Conservation (phyloP, 352 stramenopile genomes). For the Pythium monospermum region DNA sequence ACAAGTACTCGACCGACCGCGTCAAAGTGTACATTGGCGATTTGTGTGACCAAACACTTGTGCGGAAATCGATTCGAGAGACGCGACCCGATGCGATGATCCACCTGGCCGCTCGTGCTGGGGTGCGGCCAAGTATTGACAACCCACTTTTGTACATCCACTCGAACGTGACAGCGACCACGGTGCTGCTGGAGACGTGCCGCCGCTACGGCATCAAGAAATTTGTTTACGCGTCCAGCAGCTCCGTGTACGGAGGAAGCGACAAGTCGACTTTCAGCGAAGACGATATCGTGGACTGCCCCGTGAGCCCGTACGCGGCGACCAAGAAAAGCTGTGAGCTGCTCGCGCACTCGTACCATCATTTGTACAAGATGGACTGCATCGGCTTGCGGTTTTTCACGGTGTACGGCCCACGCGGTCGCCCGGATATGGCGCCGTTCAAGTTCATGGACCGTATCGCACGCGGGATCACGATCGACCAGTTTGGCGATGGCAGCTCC, state of each 20-base stretch:
- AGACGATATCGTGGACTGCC: constrained; percentile 88
- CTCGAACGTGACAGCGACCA: constrained; percentile 94
- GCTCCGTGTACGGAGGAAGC: constrained; percentile 94
- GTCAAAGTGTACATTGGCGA: constrained; percentile 88
- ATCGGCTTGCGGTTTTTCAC: constrained; percentile 98
- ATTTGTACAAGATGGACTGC: constrained; percentile 93
- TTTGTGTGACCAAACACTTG: constrained; percentile 91
- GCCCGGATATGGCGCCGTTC: constrained; percentile 98
- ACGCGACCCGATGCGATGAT: constrained; percentile 84
- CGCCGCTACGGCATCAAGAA: constrained; percentile 87
- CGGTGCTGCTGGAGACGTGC: constrained; percentile 90
- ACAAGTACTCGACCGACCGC: constrained; percentile 40
- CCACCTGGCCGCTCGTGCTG: constrained; percentile 95
- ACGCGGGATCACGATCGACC: constrained; percentile 89
- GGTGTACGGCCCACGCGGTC: constrained; percentile 94
- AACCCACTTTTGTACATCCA: constrained; percentile 98
- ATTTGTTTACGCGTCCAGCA: constrained; percentile 96
- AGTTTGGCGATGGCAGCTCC: constrained; percentile 95
- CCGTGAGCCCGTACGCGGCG: constrained; percentile 95
- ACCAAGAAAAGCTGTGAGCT: constrained; percentile 98
- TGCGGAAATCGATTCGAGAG: constrained; percentile 88
- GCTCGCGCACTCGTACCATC: constrained; percentile 96
- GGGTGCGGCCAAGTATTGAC: constrained; percentile 96
- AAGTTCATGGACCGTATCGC: constrained; percentile 97
- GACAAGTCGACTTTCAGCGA: constrained; percentile 90